Evolutionary conservation across 352 stramenopile species (phyloP).

Genomic region (Aphanomyces stellatus): DNA sequence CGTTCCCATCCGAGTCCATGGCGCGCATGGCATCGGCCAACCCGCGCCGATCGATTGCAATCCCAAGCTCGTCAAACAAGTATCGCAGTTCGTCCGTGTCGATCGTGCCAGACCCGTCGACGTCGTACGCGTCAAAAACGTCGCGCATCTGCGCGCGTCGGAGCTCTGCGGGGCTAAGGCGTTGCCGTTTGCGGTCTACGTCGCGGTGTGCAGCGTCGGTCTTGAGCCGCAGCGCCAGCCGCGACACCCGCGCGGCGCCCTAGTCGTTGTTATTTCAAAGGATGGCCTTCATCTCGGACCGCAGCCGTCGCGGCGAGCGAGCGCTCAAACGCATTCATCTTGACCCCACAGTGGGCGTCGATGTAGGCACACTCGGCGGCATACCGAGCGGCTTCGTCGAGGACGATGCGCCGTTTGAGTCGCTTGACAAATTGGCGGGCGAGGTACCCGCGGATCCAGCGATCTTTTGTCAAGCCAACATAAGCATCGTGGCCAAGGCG

Average conservation of each 20-base stretch:
- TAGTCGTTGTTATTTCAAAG: background rate
- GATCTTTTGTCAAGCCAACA: background rate
- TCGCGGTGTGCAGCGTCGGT: background rate
- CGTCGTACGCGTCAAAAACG: constrained; percentile 47
- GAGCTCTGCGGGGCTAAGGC: background rate
- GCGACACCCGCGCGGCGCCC: too few species aligned
- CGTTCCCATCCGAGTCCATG: constrained; percentile 41
- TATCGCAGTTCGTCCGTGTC: constrained; percentile 36
- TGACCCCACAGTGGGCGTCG: background rate
- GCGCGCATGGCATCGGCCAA: constrained; percentile 20
- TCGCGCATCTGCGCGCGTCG: background rate
- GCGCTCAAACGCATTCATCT: background rate
- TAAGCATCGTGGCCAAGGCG: background rate
- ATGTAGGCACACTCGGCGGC: background rate
- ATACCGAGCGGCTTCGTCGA: background rate
- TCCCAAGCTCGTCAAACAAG: constrained; percentile 45
- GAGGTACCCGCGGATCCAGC: background rate
- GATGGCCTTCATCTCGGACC: background rate
- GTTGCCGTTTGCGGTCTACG: background rate
- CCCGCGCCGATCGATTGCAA: constrained; percentile 26
- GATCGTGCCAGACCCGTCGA: constrained; percentile 44
- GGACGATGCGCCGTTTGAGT: background rate
- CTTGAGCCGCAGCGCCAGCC: background rate
- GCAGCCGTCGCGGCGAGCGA: background rate
- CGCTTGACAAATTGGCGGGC: background rate